Conservation (phyloP, 352 stramenopile genomes). For the Plasmopara halstedii region DNA sequence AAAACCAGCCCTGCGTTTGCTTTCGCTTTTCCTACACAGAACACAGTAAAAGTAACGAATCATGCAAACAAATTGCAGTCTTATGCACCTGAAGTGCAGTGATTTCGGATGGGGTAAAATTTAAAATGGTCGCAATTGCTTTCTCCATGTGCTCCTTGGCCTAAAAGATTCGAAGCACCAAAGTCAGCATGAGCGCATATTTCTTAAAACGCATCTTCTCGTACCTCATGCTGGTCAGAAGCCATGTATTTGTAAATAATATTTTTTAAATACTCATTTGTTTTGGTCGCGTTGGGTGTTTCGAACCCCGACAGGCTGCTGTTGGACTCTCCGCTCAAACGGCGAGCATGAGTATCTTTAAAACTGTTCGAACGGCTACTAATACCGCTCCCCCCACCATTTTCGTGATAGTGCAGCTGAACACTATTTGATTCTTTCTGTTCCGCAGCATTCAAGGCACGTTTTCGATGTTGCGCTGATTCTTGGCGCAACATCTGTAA, state of each 20-base stretch:
- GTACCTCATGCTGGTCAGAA: constrained; percentile 70
- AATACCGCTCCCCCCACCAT: constrained; percentile 20
- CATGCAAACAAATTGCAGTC: not conserved
- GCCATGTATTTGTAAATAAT: constrained; percentile 90
- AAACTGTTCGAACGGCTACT: constrained; percentile 38
- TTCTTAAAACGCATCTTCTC: constrained; percentile 1
- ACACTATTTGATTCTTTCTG: constrained; percentile 73
- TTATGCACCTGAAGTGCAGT: constrained; percentile 39
- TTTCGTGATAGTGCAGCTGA: constrained; percentile 52
- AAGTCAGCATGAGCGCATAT: not conserved
- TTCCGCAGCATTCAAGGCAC: constrained; percentile 67
- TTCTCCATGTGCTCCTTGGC: constrained; percentile 87
- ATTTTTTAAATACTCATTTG: constrained; percentile 87
- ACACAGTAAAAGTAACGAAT: not conserved
- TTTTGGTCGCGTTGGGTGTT: constrained; percentile 68
- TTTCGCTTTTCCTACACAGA: constrained; percentile 41
- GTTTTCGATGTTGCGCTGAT: constrained; percentile 74
- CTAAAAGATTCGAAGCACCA: constrained; percentile 13
- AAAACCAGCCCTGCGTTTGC: constrained; percentile 62
- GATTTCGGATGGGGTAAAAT: constrained; percentile 69
- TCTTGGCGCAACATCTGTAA: constrained; percentile 63
- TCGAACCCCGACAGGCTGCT: constrained; percentile 76
- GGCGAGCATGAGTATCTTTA: constrained; percentile 34
- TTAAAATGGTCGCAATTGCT: constrained; percentile 80
- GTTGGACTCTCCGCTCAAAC: constrained; percentile 76